Base-by-base conservation (phyloP, 495 filamentous ascomycete genomes). In the Entonaema liquescens region DNA sequence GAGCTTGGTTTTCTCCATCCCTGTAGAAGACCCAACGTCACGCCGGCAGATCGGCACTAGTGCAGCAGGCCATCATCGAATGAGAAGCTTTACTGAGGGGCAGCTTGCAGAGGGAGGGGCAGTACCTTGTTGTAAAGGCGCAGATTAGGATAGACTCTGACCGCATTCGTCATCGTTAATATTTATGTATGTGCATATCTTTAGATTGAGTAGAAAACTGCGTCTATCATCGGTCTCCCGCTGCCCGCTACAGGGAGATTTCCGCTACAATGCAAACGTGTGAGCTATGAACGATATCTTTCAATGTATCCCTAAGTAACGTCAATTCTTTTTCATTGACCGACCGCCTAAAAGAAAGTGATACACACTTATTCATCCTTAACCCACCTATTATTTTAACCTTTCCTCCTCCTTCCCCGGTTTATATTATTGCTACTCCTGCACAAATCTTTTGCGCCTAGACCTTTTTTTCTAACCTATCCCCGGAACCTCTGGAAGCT, bases 131-230 rank as follows among this genome's bases (percentile, higher is more conserved):
- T 28, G n/a, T 38, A 69, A 11, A 29, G 44, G n/a, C 26, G 42
- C 44, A 65, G 44, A 65, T 54, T 59, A 17, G 53, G 36, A 65
- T 59, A 21, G 50, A 55, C 31, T 61, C 17, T 62, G 62, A 53
- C 68, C 57, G 59, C 59, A 72, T 72, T 72, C 70, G 70, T 72
- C 70, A 68, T 72, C 70, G 64, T 50, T 68, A 52, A 64, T 66
- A 61, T 44, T 23, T 25, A 12, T 33, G 40, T 58, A 33, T 33
- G 29, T 33, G 33, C 26, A 17, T 3, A 29, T 8, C 52, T 19
- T 55, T 47, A 6, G n/a, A 19, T 47, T 15, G 8, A 47, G 42
- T 47, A 47, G 42, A 21, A 47, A 47, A 47, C 42, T 28, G 23
- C 25, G 49, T 52, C 23, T 52, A 52, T 28, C 49, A 28, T 52